Conservation (phyloP, 108 stramenopile species). For the Pseudonitzschia multistriata region DNA sequence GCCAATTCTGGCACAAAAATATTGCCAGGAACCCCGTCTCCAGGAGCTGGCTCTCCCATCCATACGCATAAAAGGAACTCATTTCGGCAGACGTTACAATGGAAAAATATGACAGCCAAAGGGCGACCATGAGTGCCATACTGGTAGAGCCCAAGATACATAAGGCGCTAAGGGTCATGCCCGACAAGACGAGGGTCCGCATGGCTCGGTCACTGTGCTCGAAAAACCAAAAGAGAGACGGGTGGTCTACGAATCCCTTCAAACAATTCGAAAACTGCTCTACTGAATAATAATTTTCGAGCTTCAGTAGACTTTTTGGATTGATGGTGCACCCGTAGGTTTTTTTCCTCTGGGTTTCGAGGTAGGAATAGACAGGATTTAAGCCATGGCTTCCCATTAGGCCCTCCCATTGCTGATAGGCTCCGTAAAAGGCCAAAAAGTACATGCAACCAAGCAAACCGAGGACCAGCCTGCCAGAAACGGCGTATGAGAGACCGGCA, state of each 20-base stretch:
- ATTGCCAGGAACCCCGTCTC: conserved; percentile 81
- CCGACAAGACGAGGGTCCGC: conserved; percentile 20
- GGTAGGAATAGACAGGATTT: conserved; percentile 31
- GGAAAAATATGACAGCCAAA: conserved; percentile 73
- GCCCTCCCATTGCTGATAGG: conserved; percentile 53
- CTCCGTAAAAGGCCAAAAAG: conserved; percentile 55
- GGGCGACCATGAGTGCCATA: conserved; percentile 31
- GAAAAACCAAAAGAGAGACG: conserved; percentile 38
- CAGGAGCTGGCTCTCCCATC: conserved; percentile 82
- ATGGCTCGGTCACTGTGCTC: conserved; percentile 36
- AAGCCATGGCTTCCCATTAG: conserved; percentile 59
- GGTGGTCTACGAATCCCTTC: conserved; percentile 38
- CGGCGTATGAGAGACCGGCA: neutral
- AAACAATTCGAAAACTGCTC: no score
- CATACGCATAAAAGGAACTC: conserved; percentile 68
- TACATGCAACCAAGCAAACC: conserved; percentile 51
- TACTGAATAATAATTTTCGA: neutral
- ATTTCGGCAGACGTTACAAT: conserved; percentile 68
- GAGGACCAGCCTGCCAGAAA: conserved; percentile 25
- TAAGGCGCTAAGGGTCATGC: conserved; percentile 35
- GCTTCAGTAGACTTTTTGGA: neutral
- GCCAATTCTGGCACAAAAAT: conserved; percentile 52
- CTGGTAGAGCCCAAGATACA: conserved; percentile 46
- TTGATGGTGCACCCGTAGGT: conserved; percentile 4
- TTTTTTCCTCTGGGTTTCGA: conserved; percentile 2